These are phyloP conservation scores for Saccharum hybrid DNA, from an alignment of 202 grass and related monocot genomes.

Conservation along the genomic window DNA sequence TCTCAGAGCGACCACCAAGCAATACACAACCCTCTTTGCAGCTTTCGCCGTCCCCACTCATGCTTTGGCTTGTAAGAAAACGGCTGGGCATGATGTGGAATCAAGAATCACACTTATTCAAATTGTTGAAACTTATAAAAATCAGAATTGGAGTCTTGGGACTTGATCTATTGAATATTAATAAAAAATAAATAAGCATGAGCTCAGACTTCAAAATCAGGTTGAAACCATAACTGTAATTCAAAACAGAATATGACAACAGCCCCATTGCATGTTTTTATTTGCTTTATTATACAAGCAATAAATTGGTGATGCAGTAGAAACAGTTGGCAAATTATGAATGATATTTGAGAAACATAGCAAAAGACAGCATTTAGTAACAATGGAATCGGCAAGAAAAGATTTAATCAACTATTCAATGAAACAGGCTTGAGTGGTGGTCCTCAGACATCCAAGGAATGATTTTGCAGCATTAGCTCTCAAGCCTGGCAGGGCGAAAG, in stretches of 20 bases:
- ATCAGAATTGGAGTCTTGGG: neutral
- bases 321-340: neutral
- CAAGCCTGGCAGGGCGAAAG: conserved; percentile 64
- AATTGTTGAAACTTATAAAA: neutral
- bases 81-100: neutral
- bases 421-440: too few species aligned
- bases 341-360: too few species aligned
- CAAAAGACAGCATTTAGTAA: neutral
- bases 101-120: neutral
- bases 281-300: too few species aligned
- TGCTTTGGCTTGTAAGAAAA: too few species aligned
- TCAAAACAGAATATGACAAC: neutral
- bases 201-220: neutral
- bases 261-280: neutral
- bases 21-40: neutral
- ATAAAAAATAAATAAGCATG: too few species aligned
- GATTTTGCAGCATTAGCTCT: conserved; percentile 51
- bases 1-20: too few species aligned
- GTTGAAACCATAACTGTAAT: neutral
- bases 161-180: neutral
- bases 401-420: too few species aligned
- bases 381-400: neutral
- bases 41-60: neutral
- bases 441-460: conserved; percentile 60
- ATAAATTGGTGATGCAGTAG: neutral